phyloP scores from a whole-genome alignment of 768 basidiomycete genomes.

The Mycena polygramma region DNA sequence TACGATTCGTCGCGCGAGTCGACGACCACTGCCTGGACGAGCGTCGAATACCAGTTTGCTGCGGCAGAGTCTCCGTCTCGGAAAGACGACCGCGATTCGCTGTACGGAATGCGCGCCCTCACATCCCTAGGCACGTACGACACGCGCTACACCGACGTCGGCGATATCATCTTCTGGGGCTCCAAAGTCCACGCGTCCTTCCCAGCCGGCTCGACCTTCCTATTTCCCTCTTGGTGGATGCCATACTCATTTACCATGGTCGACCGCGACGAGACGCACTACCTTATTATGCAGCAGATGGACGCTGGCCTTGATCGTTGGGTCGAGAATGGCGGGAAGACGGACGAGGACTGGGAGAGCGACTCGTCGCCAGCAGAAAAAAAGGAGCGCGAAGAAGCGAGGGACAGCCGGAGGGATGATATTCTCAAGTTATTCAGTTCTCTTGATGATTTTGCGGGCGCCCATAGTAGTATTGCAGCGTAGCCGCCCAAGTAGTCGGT shows the following conservation, averaged over 20 bases:
- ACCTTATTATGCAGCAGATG: neutral
- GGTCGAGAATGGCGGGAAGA: neutral
- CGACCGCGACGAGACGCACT: slow-evolving; percentile 2
- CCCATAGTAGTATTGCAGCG: neutral
- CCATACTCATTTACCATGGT: slow-evolving; percentile 5
- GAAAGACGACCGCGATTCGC: neutral
- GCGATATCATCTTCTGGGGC: slow-evolving; percentile 10
- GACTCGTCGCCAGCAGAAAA: neutral
- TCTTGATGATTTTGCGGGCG: neutral
- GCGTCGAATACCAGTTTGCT: neutral
- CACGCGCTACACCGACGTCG: neutral
- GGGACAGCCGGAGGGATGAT: neutral
- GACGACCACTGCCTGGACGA: neutral
- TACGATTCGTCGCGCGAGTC: neutral
- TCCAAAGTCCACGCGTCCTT: neutral
- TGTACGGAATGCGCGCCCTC: neutral
- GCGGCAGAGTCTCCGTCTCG: neutral
- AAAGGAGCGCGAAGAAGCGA: neutral
- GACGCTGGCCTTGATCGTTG: slow-evolving; percentile 3
- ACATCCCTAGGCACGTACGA: neutral
- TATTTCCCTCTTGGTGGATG: slow-evolving; percentile 10
- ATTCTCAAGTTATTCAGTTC: neutral
- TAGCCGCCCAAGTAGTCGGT: neutral
- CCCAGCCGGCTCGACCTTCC: neutral
- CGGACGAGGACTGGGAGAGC: neutral